phyloP scores from a whole-genome alignment of 495 filamentous ascomycete genomes.

The Annulohypoxylon moriforme region DNA sequence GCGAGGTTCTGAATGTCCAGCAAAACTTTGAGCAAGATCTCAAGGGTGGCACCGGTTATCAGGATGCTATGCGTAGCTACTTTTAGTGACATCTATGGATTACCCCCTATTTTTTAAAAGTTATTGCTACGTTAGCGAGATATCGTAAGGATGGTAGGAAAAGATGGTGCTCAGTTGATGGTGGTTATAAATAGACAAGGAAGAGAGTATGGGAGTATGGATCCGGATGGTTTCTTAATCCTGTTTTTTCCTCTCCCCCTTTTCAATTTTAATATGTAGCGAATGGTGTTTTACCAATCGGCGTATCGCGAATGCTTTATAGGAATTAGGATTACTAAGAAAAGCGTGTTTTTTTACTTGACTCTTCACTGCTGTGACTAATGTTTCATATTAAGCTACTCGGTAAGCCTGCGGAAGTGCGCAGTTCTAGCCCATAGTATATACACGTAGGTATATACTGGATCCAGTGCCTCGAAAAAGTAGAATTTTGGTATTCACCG shows the following conservation, averaged over 20 bases:
- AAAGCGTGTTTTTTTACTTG: neutral
- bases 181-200: neutral
- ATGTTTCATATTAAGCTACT: neutral
- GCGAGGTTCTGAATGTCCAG: conserved; percentile 81
- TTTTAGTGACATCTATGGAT: conserved; percentile 53
- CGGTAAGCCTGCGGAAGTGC: too few species aligned
- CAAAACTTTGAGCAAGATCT: conserved; percentile 85
- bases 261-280: neutral
- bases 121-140: neutral
- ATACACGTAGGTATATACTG: too few species aligned
- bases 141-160: neutral
- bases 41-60: conserved; percentile 71
- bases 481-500: neutral
- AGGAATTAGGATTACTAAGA: neutral
- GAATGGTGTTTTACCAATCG: neutral
- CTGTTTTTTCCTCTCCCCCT: neutral
- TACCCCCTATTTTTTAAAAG: neutral
- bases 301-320: neutral
- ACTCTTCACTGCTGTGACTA: neutral
- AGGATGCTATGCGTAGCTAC: conserved; percentile 70
- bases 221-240: neutral
- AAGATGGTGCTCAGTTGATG: neutral
- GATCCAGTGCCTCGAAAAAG: too few species aligned
- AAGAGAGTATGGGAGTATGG: neutral
- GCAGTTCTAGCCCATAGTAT: too few species aligned